A percentile compares a stretch with the other conserved stretches of the same genome.
Evolutionary conservation across 768 basidiomycete genomes (phyloP).

Genomic region (Amanita jacksonii): DNA sequence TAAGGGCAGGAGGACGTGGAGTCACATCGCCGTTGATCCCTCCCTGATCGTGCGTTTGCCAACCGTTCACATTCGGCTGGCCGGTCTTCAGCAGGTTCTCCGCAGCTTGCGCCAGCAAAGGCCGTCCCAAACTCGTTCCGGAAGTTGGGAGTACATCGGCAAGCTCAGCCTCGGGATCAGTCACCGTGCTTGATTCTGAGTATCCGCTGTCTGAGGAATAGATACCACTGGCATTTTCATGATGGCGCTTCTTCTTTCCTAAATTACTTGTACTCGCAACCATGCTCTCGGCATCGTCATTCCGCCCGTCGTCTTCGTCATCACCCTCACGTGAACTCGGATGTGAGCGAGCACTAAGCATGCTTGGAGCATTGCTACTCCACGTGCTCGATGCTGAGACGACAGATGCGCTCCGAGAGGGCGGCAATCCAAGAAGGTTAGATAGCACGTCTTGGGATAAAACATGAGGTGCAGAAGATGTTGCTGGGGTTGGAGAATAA

Average conservation of each 20-base stretch:
- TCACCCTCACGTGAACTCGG: slow-evolving; percentile 48
- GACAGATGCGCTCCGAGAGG: slow-evolving; percentile 31
- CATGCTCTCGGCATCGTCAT: slow-evolving; percentile 7
- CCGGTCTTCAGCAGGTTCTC: background rate
- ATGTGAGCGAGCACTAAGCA: slow-evolving; percentile 24
- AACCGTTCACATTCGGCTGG: background rate
- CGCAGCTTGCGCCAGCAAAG: slow-evolving; percentile 18
- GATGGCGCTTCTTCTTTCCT: background rate
- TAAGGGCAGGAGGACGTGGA: slow-evolving; percentile 27
- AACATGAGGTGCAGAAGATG: slow-evolving; percentile 47
- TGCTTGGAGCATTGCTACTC: slow-evolving; percentile 11
- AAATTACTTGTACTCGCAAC: background rate
- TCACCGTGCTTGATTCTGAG: slow-evolving; percentile 32
- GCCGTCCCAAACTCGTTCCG: slow-evolving; percentile 24
- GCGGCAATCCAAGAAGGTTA: slow-evolving; percentile 48
- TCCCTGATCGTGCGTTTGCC: slow-evolving; percentile 9
- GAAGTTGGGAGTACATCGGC: slow-evolving; percentile 20
- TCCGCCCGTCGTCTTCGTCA: slow-evolving; percentile 34
- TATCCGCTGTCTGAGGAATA: slow-evolving; percentile 27
- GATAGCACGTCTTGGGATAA: slow-evolving; percentile 65
- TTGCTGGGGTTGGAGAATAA: slow-evolving; percentile 48
- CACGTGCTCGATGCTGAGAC: slow-evolving; percentile 18
- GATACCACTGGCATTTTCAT: slow-evolving; percentile 13
- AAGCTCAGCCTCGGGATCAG: slow-evolving; percentile 25
- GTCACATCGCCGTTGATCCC: slow-evolving; percentile 50